Evolutionary conservation across 2,329 filamentous ascomycete genomes (phyloP), one percentile per base, ranked within the genome.

Genomic region (Sordariomycetes sp.): DNA sequence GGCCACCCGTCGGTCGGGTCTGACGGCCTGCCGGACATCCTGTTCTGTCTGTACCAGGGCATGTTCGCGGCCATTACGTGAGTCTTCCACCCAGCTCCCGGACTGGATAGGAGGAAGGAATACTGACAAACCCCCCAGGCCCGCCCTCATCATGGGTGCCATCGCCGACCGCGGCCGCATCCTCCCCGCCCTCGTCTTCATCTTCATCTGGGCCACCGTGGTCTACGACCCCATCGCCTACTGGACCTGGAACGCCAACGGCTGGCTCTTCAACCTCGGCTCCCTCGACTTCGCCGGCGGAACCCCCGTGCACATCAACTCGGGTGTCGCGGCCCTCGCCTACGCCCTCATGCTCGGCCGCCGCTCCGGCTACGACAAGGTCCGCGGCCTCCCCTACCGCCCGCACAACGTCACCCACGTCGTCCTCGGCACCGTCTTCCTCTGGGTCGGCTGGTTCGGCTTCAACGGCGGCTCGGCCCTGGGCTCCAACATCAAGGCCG

Each of bases 391-490:
- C 3, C 82, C 83, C 3, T 87, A 87, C 74, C 79, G 82, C 35
- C 86, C 87, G 10, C 87, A 90, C 71, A 90, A 88, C 67, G 85
- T 88, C 52, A 88, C 86, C 59, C 78, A 88, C 64, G 84, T 90
- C 62, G 83, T 89, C 54, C 77, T 90, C 53, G 87, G 88, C 24
- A 89, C 88, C 3, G 80, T 86, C 28, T 81, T 87, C 71, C 79
- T 96, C 55, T 97, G 92, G 92, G 89, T 96, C 53, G 91, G 92
- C 60, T 97, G 91, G 92, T 94, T 96, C 69, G 92, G 92, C 54
- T 97, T 97, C 82, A 97, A 96, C 72, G 91, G 89, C 58, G 92
- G 92, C 61, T 82, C 87, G 3, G 92, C 90, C 2, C 79, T 95
- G 51, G 80, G 82, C 60, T 88, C 90, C 62, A 96, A 94, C 75